A percentile compares a stretch with the other conserved stretches of the same genome.
Evolutionary conservation across 176 grass and related monocot species (phyloP).

Genomic region (Coix lacrymajobi): DNA sequence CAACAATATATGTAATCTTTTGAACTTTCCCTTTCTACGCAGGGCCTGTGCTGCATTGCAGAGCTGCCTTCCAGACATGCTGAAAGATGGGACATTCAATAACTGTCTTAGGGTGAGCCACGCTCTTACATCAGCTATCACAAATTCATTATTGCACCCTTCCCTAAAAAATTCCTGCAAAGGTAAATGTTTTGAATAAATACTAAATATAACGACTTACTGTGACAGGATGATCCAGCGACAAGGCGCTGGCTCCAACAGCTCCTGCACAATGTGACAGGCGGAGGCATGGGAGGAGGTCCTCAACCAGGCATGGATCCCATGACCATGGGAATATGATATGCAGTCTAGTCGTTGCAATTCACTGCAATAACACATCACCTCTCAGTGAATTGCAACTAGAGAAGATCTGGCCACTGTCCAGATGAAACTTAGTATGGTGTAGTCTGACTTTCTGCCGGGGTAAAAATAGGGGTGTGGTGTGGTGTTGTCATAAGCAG

Average conservation of each 20-base stretch:
- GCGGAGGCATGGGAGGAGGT: constrained; percentile 50
- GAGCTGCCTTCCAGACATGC: constrained; percentile 79
- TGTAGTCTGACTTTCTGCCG: constrained; percentile 12
- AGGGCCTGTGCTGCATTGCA: constrained; percentile 92
- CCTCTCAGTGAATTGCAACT: constrained; percentile 23
- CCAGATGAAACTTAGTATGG: constrained; percentile 18
- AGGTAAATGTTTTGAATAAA: background rate
- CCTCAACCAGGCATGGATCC: constrained; percentile 81
- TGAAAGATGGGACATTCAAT: constrained; percentile 92
- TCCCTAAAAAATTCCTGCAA: background rate
- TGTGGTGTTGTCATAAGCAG: background rate
- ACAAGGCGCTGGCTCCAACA: constrained; percentile 91
- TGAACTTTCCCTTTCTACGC: background rate
- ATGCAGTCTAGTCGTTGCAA: constrained; percentile 17
- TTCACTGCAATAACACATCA: constrained; percentile 29
- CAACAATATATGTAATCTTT: background rate
- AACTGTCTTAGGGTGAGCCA: constrained; percentile 70
- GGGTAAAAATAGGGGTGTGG: background rate
- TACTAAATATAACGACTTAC: background rate
- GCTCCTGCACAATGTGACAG: constrained; percentile 60
- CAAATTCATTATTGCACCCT: background rate
- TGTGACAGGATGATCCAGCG: constrained; percentile 68
- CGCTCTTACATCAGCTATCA: background rate
- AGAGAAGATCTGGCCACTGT: constrained; percentile 10
- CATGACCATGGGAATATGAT: constrained; percentile 53